These are phyloP conservation scores for Botrytis medusae DNA, from an alignment of 2,329 filamentous ascomycete species.

Conservation along the genomic window DNA sequence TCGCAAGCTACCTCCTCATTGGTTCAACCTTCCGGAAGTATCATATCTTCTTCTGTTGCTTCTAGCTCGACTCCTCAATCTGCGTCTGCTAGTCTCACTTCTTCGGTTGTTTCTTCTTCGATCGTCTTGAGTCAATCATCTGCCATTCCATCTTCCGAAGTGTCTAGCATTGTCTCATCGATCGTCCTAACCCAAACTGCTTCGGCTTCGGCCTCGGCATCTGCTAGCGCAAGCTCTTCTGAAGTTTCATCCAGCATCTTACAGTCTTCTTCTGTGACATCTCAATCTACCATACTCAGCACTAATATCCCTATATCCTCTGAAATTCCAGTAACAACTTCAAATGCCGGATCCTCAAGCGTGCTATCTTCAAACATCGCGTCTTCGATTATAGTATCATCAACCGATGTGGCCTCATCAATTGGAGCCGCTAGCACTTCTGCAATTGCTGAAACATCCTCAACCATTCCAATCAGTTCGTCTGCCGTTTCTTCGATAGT, in stretches of 20 bases:
- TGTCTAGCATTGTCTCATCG: background rate
- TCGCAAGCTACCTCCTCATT: background rate
- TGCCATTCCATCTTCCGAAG: background rate
- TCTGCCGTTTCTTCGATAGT: background rate
- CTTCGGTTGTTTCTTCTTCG: background rate
- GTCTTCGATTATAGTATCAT: background rate
- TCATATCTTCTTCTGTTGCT: background rate
- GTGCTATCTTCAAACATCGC: background rate
- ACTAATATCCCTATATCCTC: background rate
- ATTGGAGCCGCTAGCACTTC: background rate
- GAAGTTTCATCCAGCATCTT: background rate
- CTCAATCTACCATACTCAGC: background rate
- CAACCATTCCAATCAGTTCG: background rate
- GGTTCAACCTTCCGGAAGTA: background rate
- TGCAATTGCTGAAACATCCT: background rate
- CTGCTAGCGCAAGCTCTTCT: background rate
- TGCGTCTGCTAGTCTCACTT: background rate
- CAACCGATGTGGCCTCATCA: background rate
- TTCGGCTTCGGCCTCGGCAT: background rate
- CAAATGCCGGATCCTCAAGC: background rate
- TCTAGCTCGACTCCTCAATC: background rate
- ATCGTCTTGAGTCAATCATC: background rate
- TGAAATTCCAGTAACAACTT: background rate
- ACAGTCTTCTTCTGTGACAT: background rate
- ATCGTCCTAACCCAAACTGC: background rate